A percentile compares a stretch with the other conserved stretches of the same genome.
These are phyloP conservation scores for Leccinellum luteum DNA, from an alignment of 768 basidiomycete species.

Conservation along the genomic window DNA sequence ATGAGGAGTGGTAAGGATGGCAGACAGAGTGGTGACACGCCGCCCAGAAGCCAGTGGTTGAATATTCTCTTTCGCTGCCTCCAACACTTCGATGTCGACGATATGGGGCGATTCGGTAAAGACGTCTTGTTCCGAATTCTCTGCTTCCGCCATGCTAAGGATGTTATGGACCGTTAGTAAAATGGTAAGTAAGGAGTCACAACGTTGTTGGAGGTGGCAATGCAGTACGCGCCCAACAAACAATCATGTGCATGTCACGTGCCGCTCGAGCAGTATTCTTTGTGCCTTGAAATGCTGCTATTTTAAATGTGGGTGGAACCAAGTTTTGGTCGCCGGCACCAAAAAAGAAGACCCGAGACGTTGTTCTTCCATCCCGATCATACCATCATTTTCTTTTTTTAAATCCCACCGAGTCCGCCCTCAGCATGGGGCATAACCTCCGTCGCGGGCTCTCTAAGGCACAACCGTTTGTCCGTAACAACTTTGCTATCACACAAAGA, in stretches of 20 bases:
- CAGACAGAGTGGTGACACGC: slow-evolving; percentile 73
- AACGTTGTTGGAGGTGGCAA: not conserved
- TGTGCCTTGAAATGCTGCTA: not conserved
- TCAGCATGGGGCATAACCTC: not conserved
- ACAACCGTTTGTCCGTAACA: not conserved
- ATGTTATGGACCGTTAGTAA: not conserved
- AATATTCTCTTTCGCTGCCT: slow-evolving; percentile 85
- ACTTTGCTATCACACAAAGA: not conserved
- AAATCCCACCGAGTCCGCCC: not conserved
- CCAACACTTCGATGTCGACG: slow-evolving; percentile 78
- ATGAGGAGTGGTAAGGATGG: slow-evolving; percentile 73
- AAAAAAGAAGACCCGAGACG: not conserved
- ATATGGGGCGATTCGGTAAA: slow-evolving; percentile 44
- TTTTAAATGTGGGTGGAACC: not conserved
- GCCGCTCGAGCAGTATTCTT: not conserved
- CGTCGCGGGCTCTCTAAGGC: not conserved
- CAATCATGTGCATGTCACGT: slow-evolving; percentile 22
- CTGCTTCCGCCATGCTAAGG: slow-evolving; percentile 17
- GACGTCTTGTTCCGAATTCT: slow-evolving; percentile 40
- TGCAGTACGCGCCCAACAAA: slow-evolving; percentile 15
- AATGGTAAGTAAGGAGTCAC: not conserved
- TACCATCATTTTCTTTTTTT: not conserved
- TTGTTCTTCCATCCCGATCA: not conserved
- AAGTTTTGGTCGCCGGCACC: too few species aligned
- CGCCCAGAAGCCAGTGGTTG: slow-evolving; percentile 80